Conservation (phyloP, 805 yeast genomes). For the Metschnikowia reukaufii region DNA sequence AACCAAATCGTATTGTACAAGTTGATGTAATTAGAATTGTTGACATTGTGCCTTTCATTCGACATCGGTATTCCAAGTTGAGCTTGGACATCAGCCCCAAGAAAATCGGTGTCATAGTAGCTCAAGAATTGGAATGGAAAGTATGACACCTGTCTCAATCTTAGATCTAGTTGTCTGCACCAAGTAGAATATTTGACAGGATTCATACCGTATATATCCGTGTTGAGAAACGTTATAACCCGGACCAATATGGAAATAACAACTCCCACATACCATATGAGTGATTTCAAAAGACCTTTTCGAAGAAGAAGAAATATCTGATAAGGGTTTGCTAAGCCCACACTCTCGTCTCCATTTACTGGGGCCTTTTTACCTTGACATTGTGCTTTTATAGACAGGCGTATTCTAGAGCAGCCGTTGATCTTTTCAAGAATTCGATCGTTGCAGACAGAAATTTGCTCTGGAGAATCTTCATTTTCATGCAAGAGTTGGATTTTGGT, state of each 20-base stretch:
- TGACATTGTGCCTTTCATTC: conserved; percentile 37
- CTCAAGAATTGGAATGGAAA: conserved; percentile 78
- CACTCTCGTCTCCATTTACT: neutral
- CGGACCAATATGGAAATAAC: conserved; percentile 2
- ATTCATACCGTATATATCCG: conserved; percentile 21
- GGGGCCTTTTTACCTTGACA: neutral
- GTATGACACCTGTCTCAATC: conserved; percentile 72
- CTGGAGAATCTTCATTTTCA: neutral
- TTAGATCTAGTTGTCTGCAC: conserved; percentile 74
- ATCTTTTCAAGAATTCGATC: conserved; percentile 33
- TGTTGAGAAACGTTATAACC: conserved; percentile 30
- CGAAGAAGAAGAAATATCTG: neutral
- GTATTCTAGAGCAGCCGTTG: conserved; percentile 27
- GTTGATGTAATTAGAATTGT: conserved; percentile 60
- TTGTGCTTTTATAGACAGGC: conserved; percentile 1
- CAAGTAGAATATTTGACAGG: conserved; percentile 54
- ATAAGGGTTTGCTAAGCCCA: neutral
- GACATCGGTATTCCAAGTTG: conserved; percentile 38
- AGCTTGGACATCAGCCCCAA: conserved; percentile 39
- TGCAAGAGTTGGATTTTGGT: conserved; percentile 10
- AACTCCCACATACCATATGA: conserved; percentile 17
- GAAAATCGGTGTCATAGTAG: conserved; percentile 43
- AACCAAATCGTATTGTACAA: conserved; percentile 90
- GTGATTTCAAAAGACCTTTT: conserved; percentile 4
- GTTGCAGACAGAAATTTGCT: conserved; percentile 24